A percentile compares a stretch with the other conserved stretches of the same genome.
phyloP scores from a whole-genome alignment of 1,284 basidiomycete genomes.

The Earliella scabrosa region DNA sequence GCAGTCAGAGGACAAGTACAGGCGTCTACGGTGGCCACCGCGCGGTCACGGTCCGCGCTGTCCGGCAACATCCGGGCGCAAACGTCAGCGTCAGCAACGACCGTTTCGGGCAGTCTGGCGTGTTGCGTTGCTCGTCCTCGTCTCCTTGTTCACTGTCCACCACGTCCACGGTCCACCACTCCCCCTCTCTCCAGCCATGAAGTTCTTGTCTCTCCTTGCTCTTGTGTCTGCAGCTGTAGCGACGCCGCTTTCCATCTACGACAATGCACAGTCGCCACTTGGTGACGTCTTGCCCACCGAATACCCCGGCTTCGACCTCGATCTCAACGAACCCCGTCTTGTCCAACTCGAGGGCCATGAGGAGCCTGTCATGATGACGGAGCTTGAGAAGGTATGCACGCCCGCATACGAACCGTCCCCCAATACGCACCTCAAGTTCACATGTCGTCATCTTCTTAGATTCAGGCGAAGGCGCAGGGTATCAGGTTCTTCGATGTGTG shows the following conservation, averaged over 20 bases:
- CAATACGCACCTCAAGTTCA: neutral
- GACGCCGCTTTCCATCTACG: constrained; percentile 24
- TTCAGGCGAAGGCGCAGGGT: constrained; percentile 75
- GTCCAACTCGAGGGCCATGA: constrained; percentile 71
- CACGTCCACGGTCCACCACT: constrained; percentile 1
- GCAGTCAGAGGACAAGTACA: neutral
- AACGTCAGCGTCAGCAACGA: neutral
- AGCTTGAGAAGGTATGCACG: constrained; percentile 73
- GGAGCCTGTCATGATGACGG: constrained; percentile 78
- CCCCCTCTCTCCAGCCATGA: constrained; percentile 45
- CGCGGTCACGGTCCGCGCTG: constrained; percentile 9
- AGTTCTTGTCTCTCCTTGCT: constrained; percentile 47
- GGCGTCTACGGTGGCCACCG: constrained; percentile 8
- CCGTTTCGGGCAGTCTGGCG: neutral
- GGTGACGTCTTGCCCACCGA: constrained; percentile 17
- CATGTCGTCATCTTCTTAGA: constrained; percentile 47
- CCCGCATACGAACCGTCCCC: constrained; percentile 3
- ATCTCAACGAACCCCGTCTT: constrained; percentile 73
- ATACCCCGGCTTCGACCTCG: constrained; percentile 54
- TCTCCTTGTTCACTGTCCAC: constrained; percentile 17
- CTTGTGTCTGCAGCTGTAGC: constrained; percentile 32
- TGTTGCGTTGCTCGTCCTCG: constrained; percentile 1
- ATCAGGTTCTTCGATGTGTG: constrained; percentile 89
- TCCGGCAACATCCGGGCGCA: constrained; percentile 5
- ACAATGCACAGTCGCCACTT: constrained; percentile 27